phyloP scores from a whole-genome alignment of 148 eudicot species.

The Nepenthes mirabilis region DNA sequence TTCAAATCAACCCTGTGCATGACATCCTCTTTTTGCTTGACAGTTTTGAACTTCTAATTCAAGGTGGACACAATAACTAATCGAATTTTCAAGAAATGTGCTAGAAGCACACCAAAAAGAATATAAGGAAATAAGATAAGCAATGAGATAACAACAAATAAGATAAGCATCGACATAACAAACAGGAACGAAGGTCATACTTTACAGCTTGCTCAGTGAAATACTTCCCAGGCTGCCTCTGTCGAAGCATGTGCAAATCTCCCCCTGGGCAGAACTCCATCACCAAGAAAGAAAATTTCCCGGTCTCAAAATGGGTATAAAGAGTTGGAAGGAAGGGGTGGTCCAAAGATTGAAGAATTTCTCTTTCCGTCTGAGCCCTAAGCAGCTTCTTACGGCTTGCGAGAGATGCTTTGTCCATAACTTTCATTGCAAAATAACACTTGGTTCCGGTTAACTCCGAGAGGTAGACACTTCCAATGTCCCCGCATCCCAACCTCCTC shows the following conservation, averaged over 20 bases:
- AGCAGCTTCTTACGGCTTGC: slow-evolving; percentile 79
- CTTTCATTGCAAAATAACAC: slow-evolving; percentile 88
- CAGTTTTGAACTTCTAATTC: too few species aligned
- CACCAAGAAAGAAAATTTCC: slow-evolving; percentile 75
- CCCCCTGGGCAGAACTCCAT: slow-evolving; percentile 98
- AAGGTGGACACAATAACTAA: neutral
- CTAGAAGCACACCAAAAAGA: neutral
- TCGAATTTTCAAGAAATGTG: neutral
- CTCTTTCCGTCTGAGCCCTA: slow-evolving; percentile 86
- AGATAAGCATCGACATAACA: neutral
- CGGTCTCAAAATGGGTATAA: slow-evolving; percentile 74
- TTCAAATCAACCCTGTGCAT: too few species aligned
- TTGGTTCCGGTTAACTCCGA: slow-evolving; percentile 82
- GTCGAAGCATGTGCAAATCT: slow-evolving; percentile 77
- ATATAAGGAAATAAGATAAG: neutral
- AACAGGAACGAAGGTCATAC: slow-evolving; percentile 29
- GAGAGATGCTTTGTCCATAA: slow-evolving; percentile 73
- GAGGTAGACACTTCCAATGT: slow-evolving; percentile 87
- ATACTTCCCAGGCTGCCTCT: slow-evolving; percentile 77
- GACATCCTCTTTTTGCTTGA: too few species aligned
- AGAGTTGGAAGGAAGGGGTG: slow-evolving; percentile 85
- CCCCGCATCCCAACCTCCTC: slow-evolving; percentile 86
- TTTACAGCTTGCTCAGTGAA: slow-evolving; percentile 82
- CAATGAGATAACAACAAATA: neutral
- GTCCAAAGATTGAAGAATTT: slow-evolving; percentile 72